Evolutionary conservation across 2,329 filamentous ascomycete species (phyloP).

Genomic region (Dactylellina haptotyla): DNA sequence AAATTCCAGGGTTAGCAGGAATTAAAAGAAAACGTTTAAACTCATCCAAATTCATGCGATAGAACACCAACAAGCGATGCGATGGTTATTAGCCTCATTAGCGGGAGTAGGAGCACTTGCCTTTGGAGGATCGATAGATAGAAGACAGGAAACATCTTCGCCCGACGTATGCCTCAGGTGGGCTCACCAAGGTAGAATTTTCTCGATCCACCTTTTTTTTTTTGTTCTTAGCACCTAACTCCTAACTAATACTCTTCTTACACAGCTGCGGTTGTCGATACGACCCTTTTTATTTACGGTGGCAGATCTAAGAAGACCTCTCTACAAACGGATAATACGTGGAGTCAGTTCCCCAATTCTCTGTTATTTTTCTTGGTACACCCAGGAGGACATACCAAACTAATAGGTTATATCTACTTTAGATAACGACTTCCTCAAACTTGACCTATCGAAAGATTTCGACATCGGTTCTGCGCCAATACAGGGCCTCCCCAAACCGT

Average conservation of each 20-base stretch:
- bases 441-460: conserved; percentile 80
- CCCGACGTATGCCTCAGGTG: conserved; percentile 55
- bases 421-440: conserved; percentile 76
- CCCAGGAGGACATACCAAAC: neutral
- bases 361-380: neutral
- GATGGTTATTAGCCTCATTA: conserved; percentile 19
- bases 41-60: neutral
- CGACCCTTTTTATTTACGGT: conserved; percentile 80
- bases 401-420: conserved; percentile 14
- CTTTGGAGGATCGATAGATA: conserved; percentile 14
- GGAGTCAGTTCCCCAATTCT: conserved; percentile 68
- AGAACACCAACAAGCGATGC: conserved; percentile 6
- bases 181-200: conserved; percentile 45
- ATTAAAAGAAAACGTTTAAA: neutral
- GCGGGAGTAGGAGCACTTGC: conserved; percentile 12
- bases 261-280: conserved; percentile 74
- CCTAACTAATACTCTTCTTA: conserved; percentile 10
- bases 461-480: conserved; percentile 72
- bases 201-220: neutral
- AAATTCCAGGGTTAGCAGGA: no score
- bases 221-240: conserved; percentile 46
- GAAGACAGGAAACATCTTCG: conserved; percentile 41
- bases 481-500: conserved; percentile 71
- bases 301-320: conserved; percentile 71
- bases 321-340: conserved; percentile 72